Conservation (phyloP, 176 grass and related monocot genomes). For the Cenchrus americanus region DNA sequence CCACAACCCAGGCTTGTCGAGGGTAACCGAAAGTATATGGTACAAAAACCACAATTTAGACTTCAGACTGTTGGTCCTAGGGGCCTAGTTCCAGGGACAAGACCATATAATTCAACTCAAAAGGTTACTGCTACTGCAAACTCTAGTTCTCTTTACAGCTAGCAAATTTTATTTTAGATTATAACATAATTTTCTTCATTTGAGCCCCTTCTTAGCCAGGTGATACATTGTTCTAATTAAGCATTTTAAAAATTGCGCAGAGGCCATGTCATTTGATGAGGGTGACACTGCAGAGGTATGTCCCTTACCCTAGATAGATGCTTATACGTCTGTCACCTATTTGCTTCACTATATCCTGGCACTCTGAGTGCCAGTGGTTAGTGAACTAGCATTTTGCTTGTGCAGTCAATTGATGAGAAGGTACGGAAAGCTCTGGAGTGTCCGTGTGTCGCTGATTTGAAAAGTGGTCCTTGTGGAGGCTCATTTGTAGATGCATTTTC, state of each 20-base stretch:
- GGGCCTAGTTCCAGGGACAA: background rate
- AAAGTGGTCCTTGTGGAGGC: conserved; percentile 86
- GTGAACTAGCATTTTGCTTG: conserved; percentile 43
- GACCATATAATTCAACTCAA: background rate
- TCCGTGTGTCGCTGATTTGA: conserved; percentile 86
- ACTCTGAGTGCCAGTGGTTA: background rate
- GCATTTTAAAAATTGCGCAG: conserved; percentile 48
- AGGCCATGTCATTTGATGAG: conserved; percentile 69
- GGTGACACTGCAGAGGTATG: conserved; percentile 60
- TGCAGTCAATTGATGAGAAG: conserved; percentile 82
- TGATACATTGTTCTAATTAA: conserved; percentile 33
- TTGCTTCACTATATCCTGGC: conserved; percentile 28
- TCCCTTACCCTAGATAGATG: conserved; percentile 16
- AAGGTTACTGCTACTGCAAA: background rate
- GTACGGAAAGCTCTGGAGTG: conserved; percentile 88
- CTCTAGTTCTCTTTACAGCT: background rate
- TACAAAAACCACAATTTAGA: background rate
- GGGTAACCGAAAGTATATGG: background rate
- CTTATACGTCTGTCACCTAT: conserved; percentile 23
- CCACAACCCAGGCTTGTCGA: background rate
- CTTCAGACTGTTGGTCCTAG: background rate
- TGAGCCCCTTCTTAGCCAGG: background rate
- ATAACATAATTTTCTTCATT: background rate
- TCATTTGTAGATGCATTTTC: conserved; percentile 82
- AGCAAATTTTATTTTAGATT: background rate